A percentile compares a stretch with the other conserved stretches of the same genome.
Conservation (phyloP, 2,329 filamentous ascomycete genomes). For the Exserohilum turcica region DNA sequence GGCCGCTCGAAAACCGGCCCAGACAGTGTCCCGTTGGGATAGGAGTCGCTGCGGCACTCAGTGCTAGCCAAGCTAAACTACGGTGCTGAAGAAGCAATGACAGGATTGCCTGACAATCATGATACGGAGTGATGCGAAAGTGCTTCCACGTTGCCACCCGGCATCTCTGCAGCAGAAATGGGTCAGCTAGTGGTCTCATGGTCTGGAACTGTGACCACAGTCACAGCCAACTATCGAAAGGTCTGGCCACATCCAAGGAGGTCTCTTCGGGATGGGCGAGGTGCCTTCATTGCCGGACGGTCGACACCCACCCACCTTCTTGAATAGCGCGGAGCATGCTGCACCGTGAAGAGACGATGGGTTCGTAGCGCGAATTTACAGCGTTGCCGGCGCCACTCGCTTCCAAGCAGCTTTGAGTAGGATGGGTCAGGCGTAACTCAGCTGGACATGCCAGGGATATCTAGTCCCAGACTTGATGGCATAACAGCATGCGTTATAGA, state of each 20-base stretch:
- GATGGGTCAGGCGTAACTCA: constrained; percentile 19
- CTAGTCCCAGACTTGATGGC: constrained; percentile 29
- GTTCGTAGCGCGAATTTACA: constrained; percentile 22
- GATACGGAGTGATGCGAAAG: constrained; percentile 41
- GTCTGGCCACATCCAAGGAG: constrained; percentile 3
- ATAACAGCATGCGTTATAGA: constrained; percentile 37
- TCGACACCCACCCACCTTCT: constrained; percentile 14
- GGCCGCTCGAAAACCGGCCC: neutral
- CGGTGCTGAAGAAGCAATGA: constrained; percentile 25
- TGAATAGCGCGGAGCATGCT: constrained; percentile 30
- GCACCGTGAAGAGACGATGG: constrained; percentile 20
- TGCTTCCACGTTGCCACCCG: constrained; percentile 27
- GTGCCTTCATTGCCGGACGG: constrained; percentile 21
- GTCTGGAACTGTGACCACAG: constrained; percentile 13
- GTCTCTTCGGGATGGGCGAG: constrained; percentile 16
- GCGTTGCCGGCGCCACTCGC: constrained; percentile 30
- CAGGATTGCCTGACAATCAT: constrained; percentile 29
- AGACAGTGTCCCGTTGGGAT: constrained; percentile 3
- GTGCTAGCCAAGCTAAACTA: constrained; percentile 27
- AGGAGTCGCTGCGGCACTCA: constrained; percentile 28
- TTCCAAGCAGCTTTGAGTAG: constrained; percentile 26
- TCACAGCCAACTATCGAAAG: constrained; percentile 9
- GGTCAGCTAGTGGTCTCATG: constrained; percentile 18
- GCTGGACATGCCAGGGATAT: constrained; percentile 11
- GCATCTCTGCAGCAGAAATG: constrained; percentile 24